These are phyloP conservation scores for Epicoccum sorghinum DNA, from an alignment of 2,329 filamentous ascomycete species.

Conservation along the genomic window DNA sequence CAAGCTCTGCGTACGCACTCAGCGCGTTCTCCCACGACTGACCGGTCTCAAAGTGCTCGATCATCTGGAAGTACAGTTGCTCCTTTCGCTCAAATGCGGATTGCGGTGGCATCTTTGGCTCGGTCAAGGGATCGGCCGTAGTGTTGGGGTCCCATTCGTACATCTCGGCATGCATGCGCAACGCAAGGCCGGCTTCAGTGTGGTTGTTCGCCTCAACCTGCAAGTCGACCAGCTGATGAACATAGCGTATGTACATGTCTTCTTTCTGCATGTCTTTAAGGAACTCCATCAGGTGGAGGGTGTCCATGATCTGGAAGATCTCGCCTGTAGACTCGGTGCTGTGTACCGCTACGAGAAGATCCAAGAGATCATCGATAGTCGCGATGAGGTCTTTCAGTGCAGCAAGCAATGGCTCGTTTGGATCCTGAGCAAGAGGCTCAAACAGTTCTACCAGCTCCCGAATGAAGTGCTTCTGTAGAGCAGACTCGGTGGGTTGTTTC, in stretches of 20 bases:
- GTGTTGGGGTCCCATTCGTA: constrained; percentile 86
- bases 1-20: constrained; percentile 86
- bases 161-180: constrained; percentile 88
- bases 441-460: constrained; percentile 84
- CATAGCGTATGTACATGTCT: constrained; percentile 94
- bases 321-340: constrained; percentile 75
- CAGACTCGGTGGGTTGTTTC: constrained; percentile 84
- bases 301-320: constrained; percentile 83
- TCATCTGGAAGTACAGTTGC: constrained; percentile 89
- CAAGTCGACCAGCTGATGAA: constrained; percentile 84
- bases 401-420: constrained; percentile 74
- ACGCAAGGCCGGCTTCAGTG: constrained; percentile 85
- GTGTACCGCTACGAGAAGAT: constrained; percentile 88
- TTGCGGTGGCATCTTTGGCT: constrained; percentile 81
- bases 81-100: constrained; percentile 93
- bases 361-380: constrained; percentile 88
- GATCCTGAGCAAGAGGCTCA: constrained; percentile 67
- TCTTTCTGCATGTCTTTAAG: constrained; percentile 96
- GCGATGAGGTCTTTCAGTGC: constrained; percentile 79
- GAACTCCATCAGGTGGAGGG: constrained; percentile 91
- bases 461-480: constrained; percentile 91
- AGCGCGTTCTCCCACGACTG: constrained; percentile 91
- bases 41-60: constrained; percentile 93
- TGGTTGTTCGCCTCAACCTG: constrained; percentile 78
- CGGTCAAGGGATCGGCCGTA: constrained; percentile 68